Evolutionary conservation across 495 filamentous ascomycete species (phyloP).

Genomic region (Elaphomyces granulatus): DNA sequence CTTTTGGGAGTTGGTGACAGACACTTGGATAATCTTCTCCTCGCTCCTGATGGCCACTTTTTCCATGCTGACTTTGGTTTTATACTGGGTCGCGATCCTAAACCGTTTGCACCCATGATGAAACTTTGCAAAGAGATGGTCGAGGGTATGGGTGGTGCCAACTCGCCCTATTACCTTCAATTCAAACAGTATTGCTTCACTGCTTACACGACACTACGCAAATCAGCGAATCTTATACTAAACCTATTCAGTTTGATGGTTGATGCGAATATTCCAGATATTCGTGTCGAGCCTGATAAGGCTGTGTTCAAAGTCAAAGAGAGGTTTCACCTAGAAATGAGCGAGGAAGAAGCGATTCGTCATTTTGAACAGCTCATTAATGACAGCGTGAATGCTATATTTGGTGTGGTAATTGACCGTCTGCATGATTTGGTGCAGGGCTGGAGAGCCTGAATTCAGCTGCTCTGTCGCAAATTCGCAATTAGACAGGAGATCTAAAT

Average conservation of each 20-base stretch:
- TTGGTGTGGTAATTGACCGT: conserved; percentile 87
- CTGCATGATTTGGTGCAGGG: conserved; percentile 89
- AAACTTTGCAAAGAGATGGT: conserved; percentile 98
- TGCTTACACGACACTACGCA: conserved; percentile 80
- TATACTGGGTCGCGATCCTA: conserved; percentile 93
- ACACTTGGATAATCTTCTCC: conserved; percentile 88
- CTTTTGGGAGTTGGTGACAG: conserved; percentile 95
- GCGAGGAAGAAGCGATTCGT: conserved; percentile 82
- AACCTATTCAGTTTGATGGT: conserved; percentile 96
- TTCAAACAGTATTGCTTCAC: conserved; percentile 96
- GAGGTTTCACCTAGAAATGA: conserved; percentile 81
- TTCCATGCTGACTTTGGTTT: conserved; percentile 98
- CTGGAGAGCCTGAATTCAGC: conserved; percentile 55
- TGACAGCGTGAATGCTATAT: conserved; percentile 73
- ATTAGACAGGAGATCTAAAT: no score
- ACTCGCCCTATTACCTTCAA: conserved; percentile 60
- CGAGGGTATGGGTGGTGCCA: conserved; percentile 86
- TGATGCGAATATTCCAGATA: conserved; percentile 91
- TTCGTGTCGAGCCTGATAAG: conserved; percentile 81
- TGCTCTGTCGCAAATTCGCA: no score
- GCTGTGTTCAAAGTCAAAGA: conserved; percentile 91
- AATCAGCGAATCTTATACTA: conserved; percentile 79
- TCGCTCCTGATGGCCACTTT: conserved; percentile 82
- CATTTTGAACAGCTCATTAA: conserved; percentile 78
- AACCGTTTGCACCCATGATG: conserved; percentile 92